Percentiles rank a stretch among this genome's conserved stretches.
Conservation (phyloP, 371 early-diverging fungal species). For the Sporodiniella umbellata region DNA sequence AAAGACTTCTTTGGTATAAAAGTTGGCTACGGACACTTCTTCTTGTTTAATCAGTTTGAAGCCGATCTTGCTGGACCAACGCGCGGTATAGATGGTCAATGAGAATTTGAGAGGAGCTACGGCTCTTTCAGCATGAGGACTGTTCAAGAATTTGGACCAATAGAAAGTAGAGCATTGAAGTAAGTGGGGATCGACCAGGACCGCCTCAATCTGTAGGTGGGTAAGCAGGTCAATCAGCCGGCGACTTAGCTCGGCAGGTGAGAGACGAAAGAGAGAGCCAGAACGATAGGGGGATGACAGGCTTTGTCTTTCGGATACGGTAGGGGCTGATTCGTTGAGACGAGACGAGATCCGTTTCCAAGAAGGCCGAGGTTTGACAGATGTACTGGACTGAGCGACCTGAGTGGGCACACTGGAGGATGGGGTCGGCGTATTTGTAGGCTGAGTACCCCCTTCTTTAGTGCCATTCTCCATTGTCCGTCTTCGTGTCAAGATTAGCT, state of each 20-base stretch:
- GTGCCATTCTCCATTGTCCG: too few relatives aligned
- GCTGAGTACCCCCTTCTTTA: too few relatives aligned
- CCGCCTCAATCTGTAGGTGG: background rate
- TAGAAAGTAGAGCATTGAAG: background rate
- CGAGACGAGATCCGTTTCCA: background rate
- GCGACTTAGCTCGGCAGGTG: background rate
- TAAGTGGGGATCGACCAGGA: background rate
- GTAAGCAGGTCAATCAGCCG: background rate
- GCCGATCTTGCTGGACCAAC: background rate
- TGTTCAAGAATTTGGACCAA: background rate
- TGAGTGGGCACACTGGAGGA: too few relatives aligned
- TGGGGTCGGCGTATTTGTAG: too few relatives aligned
- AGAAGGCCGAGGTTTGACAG: background rate
- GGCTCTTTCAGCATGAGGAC: background rate
- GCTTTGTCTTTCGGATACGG: background rate
- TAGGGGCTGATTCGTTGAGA: background rate
- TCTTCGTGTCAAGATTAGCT: too few relatives aligned
- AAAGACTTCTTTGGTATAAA: conserved; percentile 1
- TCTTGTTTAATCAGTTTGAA: background rate
- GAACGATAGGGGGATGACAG: background rate
- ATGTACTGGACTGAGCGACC: too few relatives aligned
- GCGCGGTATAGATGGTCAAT: background rate
- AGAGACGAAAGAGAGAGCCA: background rate
- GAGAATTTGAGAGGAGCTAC: background rate
- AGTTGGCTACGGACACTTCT: background rate